These are phyloP conservation scores for Abelmoschus esculentus DNA, from an alignment of 345 rosid species.

Conservation along the genomic window DNA sequence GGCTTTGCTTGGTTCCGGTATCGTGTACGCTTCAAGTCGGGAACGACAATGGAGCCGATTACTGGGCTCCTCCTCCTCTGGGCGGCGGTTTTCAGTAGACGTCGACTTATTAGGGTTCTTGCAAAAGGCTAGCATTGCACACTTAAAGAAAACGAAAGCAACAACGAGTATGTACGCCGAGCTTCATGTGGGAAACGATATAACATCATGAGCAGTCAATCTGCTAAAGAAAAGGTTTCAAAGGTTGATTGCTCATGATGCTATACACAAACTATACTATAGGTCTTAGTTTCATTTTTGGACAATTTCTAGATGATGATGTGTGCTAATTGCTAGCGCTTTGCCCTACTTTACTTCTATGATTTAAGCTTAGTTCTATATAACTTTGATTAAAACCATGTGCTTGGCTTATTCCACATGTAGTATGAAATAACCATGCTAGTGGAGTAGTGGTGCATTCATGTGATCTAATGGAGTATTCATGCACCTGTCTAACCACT, in stretches of 20 bases:
- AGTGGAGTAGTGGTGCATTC: neutral
- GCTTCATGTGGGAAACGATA: constrained; percentile 31
- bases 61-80: constrained; percentile 80
- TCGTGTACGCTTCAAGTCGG: constrained; percentile 87
- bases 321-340: constrained; percentile 3
- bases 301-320: neutral
- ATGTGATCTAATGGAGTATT: too few species aligned
- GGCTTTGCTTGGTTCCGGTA: constrained; percentile 88
- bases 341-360: neutral
- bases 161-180: neutral
- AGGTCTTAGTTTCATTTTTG: neutral
- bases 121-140: neutral
- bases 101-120: neutral
- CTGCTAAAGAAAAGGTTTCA: constrained; percentile 42
- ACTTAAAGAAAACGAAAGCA: neutral
- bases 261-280: constrained; percentile 39
- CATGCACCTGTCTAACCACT: too few species aligned
- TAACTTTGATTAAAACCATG: neutral
- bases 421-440: neutral
- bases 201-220: constrained; percentile 99
- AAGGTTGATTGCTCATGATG: constrained; percentile 99
- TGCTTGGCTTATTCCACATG: neutral
- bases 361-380: neutral
- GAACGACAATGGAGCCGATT: constrained; percentile 83
- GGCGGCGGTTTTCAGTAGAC: constrained; percentile 50